phyloP scores from a whole-genome alignment of 306 rosid genomes.

The Citrullus amarus region DNA sequence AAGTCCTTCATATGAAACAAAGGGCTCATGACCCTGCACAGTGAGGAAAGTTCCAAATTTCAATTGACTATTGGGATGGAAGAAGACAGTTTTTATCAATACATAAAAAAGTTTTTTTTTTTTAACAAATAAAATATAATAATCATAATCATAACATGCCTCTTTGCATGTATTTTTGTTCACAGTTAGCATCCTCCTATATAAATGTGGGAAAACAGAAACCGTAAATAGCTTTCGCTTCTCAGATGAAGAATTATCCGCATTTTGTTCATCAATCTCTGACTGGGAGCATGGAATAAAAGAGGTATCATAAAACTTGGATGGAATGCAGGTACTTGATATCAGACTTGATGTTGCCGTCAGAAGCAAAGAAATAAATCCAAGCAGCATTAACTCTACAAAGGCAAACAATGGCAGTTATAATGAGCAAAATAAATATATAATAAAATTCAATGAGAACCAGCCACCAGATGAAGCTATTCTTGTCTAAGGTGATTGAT shows the following conservation, averaged over 20 bases:
- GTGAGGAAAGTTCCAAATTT: constrained; percentile 9
- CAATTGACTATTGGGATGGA: constrained; percentile 5
- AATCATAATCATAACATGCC: constrained; percentile 23
- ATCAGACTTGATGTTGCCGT: constrained; percentile 87
- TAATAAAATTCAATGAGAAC: not conserved
- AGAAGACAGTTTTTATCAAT: not conserved
- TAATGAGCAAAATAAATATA: not conserved
- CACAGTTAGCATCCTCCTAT: constrained; percentile 49
- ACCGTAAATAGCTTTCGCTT: constrained; percentile 49
- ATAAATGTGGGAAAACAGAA: constrained; percentile 30
- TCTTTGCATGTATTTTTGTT: constrained; percentile 50
- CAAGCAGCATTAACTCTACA: constrained; percentile 97
- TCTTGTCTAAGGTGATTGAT: not conserved
- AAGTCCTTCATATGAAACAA: constrained; percentile 86
- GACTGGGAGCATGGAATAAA: constrained; percentile 75
- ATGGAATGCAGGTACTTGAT: constrained; percentile 81
- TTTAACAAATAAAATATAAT: not conserved
- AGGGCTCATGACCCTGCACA: constrained; percentile 82
- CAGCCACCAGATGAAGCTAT: not conserved
- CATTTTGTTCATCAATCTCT: constrained; percentile 54
- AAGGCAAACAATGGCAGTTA: constrained; percentile 7
- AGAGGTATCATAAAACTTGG: constrained; percentile 59
- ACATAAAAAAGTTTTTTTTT: not conserved
- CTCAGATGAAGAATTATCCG: constrained; percentile 28
- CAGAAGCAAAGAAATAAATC: constrained; percentile 90